A percentile compares a stretch with the other conserved stretches of the same genome.
These are phyloP conservation scores for Leucocoprinus birnbaumii DNA, from an alignment of 768 basidiomycete species.

Conservation along the genomic window DNA sequence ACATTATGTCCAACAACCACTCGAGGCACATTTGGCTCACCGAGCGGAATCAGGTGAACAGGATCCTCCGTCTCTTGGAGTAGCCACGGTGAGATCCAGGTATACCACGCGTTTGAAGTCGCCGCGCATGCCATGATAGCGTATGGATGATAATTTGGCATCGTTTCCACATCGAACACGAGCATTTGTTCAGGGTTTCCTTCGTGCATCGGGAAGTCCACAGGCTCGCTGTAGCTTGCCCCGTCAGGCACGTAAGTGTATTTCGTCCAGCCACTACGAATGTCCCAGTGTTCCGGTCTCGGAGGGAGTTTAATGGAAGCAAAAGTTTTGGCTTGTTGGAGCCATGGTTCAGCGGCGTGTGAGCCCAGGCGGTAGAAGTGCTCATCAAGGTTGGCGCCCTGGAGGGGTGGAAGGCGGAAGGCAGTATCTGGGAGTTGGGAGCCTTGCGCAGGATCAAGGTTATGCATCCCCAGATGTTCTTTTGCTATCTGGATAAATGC, in stretches of 20 bases:
- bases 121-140: slow-evolving; percentile 89
- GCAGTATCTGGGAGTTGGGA: slow-evolving; percentile 76
- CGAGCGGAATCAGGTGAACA: slow-evolving; percentile 76
- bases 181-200: slow-evolving; percentile 71
- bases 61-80: slow-evolving; percentile 52
- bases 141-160: slow-evolving; percentile 79
- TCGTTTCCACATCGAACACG: slow-evolving; percentile 91
- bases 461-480: slow-evolving; percentile 79
- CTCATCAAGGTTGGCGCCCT: slow-evolving; percentile 77
- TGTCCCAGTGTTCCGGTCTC: slow-evolving; percentile 44
- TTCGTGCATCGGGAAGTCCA: slow-evolving; percentile 62
- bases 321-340: slow-evolving; percentile 62
- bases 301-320: slow-evolving; percentile 54
- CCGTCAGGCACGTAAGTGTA: slow-evolving; percentile 75
- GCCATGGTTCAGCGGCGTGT: slow-evolving; percentile 72
- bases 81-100: slow-evolving; percentile 95
- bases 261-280: slow-evolving; percentile 85
- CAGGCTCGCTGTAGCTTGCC: slow-evolving; percentile 69
- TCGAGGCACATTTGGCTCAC: slow-evolving; percentile 47
- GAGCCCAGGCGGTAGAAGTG: slow-evolving; percentile 86
- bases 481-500: slow-evolving; percentile 72
- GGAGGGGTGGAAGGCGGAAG: slow-evolving; percentile 82
- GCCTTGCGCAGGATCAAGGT: slow-evolving; percentile 74
- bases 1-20: slow-evolving; percentile 93
- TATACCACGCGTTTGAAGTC: slow-evolving; percentile 85